Evolutionary conservation across 116 monocot genomes (phyloP).

Genomic region (Phalaenopsis hybrid): DNA sequence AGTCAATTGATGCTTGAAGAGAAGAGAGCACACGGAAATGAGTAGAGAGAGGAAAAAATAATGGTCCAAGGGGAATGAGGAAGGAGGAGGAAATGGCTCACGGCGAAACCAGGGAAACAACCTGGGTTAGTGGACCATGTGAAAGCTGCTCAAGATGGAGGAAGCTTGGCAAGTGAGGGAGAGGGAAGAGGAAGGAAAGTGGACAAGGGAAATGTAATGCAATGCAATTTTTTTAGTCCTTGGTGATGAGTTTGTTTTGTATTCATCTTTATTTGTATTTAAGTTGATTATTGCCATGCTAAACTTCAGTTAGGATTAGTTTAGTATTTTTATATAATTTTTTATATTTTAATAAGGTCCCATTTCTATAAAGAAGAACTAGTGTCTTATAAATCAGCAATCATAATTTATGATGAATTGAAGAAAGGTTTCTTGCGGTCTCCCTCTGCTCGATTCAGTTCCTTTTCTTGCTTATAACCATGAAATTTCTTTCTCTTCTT

Average conservation of each 20-base stretch:
- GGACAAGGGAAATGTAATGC: not conserved
- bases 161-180: not conserved
- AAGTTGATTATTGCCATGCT: not conserved
- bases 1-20: not conserved
- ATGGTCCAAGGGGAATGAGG: not conserved
- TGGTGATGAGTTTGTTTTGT: not conserved
- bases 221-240: too few species aligned
- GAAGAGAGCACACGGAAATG: not conserved
- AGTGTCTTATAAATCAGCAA: too few species aligned
- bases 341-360: too few species aligned
- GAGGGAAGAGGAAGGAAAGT: not conserved
- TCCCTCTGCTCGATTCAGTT: not conserved
- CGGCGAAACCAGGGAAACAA: not conserved
- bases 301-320: not conserved
- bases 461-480: not conserved
- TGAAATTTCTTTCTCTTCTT: not conserved
- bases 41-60: not conserved
- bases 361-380: too few species aligned
- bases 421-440: not conserved
- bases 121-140: not conserved
- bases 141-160: not conserved
- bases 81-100: not conserved
- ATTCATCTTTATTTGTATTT: not conserved
- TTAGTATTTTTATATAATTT: not conserved
- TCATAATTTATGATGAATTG: too few species aligned